phyloP scores from a whole-genome alignment of 2,329 filamentous ascomycete species.

The Fusarium equiseti region DNA sequence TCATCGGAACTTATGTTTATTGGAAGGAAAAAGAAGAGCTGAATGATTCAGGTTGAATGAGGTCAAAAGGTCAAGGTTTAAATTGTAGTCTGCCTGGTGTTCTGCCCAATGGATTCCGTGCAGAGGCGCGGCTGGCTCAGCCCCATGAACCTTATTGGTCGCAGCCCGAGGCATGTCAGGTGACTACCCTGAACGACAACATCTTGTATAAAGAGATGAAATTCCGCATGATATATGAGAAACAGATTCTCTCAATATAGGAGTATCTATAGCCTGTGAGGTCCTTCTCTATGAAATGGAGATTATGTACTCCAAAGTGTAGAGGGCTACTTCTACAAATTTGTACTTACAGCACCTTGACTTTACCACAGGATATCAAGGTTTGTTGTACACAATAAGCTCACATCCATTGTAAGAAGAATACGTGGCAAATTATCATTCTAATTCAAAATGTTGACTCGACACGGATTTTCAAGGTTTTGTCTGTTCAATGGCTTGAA shows the following conservation, averaged over 20 bases:
- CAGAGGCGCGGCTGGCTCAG: conserved; percentile 17
- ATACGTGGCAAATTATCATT: background rate
- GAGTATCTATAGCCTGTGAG: too few relatives aligned
- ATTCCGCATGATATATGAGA: background rate
- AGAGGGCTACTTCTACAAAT: background rate
- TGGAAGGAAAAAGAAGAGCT: rapidly evolving
- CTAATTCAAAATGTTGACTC: background rate
- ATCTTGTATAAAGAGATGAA: background rate
- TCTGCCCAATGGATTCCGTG: conserved; percentile 1
- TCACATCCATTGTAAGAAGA: background rate
- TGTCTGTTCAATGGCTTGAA: background rate
- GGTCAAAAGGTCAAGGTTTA: background rate
- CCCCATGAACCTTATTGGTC: background rate
- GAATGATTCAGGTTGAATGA: background rate
- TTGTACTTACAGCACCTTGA: background rate
- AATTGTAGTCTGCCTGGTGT: background rate
- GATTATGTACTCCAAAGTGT: background rate
- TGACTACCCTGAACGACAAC: background rate
- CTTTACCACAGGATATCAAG: background rate
- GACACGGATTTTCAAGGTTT: background rate
- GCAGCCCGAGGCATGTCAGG: background rate
- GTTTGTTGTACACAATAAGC: background rate
- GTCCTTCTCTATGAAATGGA: too few relatives aligned
- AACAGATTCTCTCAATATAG: too few relatives aligned
- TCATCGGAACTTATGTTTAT: background rate